Base-by-base conservation (phyloP, 2,329 filamentous ascomycete genomes). In the Phialemoniopsis sp. region DNA sequence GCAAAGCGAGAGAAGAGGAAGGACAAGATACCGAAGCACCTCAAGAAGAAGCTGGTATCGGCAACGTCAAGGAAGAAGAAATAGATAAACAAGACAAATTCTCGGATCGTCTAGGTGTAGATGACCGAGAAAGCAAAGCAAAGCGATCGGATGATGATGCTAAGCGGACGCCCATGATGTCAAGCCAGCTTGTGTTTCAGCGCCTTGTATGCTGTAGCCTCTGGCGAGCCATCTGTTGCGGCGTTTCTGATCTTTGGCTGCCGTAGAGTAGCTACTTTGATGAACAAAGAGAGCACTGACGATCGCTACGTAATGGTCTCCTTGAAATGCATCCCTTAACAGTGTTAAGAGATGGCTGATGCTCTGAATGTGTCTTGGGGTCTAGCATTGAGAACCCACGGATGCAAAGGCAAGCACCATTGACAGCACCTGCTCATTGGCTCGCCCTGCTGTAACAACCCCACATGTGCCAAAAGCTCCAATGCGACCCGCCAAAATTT, bases 21-120 rank as follows among this genome's bases (percentile, higher is more conserved):
- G 62, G 86, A 87, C 4, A 98, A 98, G 72, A 95, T 98, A 66
- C 91, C 93, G 1, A 98, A 98, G 67, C 82, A 94, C 58, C 49
- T 95, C 28, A 98, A 98, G 76, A 97, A 96, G 72, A 87, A 85
- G 59, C 64, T 95, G 42, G 78, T 95, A 18, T 76, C 73, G 40
- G 70, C 70, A 46, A 72, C 74, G 13, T 71, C 78, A 40, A 70
- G 79, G 49, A 79, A 76, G 55, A 85, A 86, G 67, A 83, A 77
- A 59, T 76, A 26, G 21, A 26, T 26, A 26, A 10, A 26, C 6
- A 26, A 26, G 13, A 26, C 9, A 28, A 26, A 26, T 19, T 9
- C 9, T 15, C 4, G 7, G 21, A 28, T 6, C 56, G 49, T 57
- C 51, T 41, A 34, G 21, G 10, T 26, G 21, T 10, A n/a, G n/a